phyloP scores from a whole-genome alignment of 768 basidiomycete species.

The Amanita rimosa region DNA sequence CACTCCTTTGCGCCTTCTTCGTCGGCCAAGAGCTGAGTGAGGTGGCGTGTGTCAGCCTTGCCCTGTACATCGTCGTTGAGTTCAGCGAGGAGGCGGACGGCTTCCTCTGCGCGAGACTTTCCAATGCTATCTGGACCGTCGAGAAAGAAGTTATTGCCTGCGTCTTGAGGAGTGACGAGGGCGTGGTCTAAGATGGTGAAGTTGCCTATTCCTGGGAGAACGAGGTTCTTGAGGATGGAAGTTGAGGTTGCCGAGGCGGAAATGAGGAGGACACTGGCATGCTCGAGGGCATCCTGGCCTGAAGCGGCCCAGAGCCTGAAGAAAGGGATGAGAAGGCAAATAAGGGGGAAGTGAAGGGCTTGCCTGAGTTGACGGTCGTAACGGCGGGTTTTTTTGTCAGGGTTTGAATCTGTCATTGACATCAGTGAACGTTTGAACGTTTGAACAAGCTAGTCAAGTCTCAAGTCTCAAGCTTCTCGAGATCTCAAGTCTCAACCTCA shows the following conservation, averaged over 20 bases:
- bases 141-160: conserved; percentile 96
- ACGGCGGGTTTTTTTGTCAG: conserved; percentile 79
- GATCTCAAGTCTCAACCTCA: no score
- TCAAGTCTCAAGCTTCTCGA: no score
- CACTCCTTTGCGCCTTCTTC: conserved; percentile 20
- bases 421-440: no score
- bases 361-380: conserved; percentile 95
- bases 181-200: conserved; percentile 81
- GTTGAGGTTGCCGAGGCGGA: conserved; percentile 77
- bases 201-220: conserved; percentile 91
- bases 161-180: conserved; percentile 57
- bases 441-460: no score
- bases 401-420: no score
- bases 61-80: conserved; percentile 85
- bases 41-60: conserved; percentile 39
- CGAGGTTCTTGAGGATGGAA: conserved; percentile 90
- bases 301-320: conserved; percentile 84
- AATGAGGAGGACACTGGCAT: conserved; percentile 71
- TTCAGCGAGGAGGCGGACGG: conserved; percentile 65
- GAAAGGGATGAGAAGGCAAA: background rate
- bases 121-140: conserved; percentile 68
- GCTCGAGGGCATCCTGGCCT: conserved; percentile 84
- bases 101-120: conserved; percentile 68
- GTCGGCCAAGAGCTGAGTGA: conserved; percentile 46
- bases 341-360: background rate